A percentile compares a stretch with the other conserved stretches of the same genome.
Evolutionary conservation across 441 rosid genomes (phyloP).

Genomic region (Gossypium laxum): DNA sequence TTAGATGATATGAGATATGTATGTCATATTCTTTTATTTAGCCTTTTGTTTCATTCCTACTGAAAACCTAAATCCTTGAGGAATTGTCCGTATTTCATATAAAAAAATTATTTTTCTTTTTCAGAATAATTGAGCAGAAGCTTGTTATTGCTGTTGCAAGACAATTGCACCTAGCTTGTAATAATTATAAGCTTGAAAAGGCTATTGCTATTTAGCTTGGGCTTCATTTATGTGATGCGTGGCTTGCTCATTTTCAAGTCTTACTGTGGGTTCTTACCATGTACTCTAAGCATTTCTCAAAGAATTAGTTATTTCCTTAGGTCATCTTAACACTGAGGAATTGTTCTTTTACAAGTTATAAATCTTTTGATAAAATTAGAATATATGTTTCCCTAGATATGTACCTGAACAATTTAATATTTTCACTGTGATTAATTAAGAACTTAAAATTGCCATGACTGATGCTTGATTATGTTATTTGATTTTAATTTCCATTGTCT

Average conservation of each 20-base stretch:
- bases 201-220: background rate
- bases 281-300: background rate
- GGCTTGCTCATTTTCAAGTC: background rate
- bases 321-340: background rate
- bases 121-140: background rate
- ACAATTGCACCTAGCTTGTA: background rate
- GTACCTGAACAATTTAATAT: background rate
- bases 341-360: background rate
- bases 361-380: background rate
- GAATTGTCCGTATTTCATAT: background rate
- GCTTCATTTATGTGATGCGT: background rate
- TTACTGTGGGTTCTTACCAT: background rate
- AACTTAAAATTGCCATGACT: background rate
- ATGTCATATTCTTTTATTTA: constrained; percentile 1
- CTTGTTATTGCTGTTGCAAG: background rate
- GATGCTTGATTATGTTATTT: background rate
- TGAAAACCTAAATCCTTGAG: constrained; percentile 5
- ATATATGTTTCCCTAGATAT: background rate
- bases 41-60: background rate
- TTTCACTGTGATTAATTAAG: background rate
- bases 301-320: background rate
- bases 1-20: background rate
- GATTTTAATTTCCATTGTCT: background rate
- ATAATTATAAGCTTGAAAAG: background rate
- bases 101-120: background rate